These are phyloP conservation scores for Meredithiella fracta DNA, from an alignment of 2,329 filamentous ascomycete genomes.

Conservation along the genomic window DNA sequence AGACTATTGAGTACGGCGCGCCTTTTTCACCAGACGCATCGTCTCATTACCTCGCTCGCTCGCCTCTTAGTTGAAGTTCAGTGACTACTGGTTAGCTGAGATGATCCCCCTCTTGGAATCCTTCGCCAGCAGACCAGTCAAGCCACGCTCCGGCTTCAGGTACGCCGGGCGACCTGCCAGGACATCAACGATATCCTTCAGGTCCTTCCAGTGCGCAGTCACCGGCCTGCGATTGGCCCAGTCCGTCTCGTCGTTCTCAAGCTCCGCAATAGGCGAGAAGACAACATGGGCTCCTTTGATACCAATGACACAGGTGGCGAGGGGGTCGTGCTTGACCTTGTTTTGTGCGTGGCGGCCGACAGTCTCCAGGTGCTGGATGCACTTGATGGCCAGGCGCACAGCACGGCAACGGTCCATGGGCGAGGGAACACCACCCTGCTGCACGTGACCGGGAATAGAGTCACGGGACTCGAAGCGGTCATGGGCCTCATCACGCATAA, in stretches of 20 bases:
- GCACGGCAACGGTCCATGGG: constrained; percentile 93
- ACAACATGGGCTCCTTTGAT: constrained; percentile 79
- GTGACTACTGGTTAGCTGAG: constrained; percentile 8
- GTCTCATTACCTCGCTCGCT: neutral
- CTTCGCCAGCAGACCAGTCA: constrained; percentile 40
- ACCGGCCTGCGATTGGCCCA: constrained; percentile 80
- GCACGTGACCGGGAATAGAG: constrained; percentile 83
- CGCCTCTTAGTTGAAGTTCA: constrained; percentile 11
- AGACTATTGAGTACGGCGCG: neutral
- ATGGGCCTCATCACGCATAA: constrained; percentile 84
- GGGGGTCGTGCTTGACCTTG: constrained; percentile 55
- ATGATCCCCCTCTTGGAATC: constrained; percentile 39
- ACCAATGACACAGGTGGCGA: constrained; percentile 70
- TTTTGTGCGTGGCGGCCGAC: constrained; percentile 50
- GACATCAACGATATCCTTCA: constrained; percentile 71
- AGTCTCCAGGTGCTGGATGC: constrained; percentile 74
- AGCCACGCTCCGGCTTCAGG: constrained; percentile 30
- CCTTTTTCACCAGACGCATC: neutral
- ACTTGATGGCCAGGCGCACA: constrained; percentile 82
- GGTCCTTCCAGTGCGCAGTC: constrained; percentile 66
- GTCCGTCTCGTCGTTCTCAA: constrained; percentile 78
- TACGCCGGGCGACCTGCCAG: constrained; percentile 55
- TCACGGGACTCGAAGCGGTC: constrained; percentile 85
- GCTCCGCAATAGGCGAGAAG: constrained; percentile 64
- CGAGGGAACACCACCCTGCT: constrained; percentile 83